phyloP scores from a whole-genome alignment of 345 rosid genomes.

The Excoecaria cochinchinensis region DNA sequence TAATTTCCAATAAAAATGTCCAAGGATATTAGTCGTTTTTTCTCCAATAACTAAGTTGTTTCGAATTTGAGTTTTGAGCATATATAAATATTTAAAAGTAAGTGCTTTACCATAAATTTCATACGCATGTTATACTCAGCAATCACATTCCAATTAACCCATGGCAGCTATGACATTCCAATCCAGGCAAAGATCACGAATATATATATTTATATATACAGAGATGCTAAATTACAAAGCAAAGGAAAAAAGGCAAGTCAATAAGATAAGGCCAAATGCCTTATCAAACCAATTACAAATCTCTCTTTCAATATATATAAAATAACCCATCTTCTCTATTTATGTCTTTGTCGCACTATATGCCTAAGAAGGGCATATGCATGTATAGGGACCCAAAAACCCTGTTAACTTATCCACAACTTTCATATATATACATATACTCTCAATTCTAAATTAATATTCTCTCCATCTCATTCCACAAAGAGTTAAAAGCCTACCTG shows the following conservation, averaged over 20 bases:
- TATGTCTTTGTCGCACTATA: conserved; percentile 18
- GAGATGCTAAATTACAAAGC: conserved; percentile 30
- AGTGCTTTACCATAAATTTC: no score
- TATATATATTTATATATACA: no score
- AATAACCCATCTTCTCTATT: background rate
- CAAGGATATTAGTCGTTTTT: no score
- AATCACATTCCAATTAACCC: conserved; percentile 11
- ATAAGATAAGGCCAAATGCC: conserved; percentile 45
- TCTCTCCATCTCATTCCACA: no score
- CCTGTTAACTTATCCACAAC: conserved; percentile 2
- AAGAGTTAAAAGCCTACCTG: no score
- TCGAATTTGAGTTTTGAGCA: no score
- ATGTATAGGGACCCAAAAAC: conserved; percentile 7
- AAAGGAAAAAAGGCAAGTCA: conserved; percentile 1
- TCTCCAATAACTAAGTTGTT: no score
- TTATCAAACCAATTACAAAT: conserved; percentile 30
- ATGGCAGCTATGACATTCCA: background rate
- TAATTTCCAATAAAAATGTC: no score
- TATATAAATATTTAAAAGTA: no score
- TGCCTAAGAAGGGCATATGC: conserved; percentile 11
- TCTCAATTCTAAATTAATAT: background rate
- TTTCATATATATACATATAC: background rate
- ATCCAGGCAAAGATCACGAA: conserved; percentile 24
- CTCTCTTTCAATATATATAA: conserved; percentile 15
- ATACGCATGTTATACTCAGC: background rate